Evolutionary conservation across 2,329 filamentous ascomycete genomes (phyloP).

Genomic region (Colletotrichum scovillei): DNA sequence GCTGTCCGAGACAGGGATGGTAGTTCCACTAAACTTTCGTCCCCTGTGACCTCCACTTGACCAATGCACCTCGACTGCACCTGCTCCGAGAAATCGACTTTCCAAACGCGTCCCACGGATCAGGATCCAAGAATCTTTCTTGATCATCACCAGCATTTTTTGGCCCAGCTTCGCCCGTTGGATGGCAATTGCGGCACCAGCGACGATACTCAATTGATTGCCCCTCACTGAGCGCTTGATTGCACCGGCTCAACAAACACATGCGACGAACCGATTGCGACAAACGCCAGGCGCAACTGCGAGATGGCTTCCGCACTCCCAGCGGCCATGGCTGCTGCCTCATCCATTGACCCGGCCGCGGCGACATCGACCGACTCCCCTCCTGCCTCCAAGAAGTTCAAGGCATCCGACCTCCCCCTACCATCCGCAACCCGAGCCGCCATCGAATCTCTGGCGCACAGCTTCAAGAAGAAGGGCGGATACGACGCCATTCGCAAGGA

Average conservation of each 20-base stretch:
- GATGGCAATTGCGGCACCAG: not conserved
- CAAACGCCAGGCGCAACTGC: not conserved
- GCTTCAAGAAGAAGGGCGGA: constrained; percentile 87
- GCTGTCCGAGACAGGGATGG: not conserved
- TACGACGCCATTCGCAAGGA: constrained; percentile 84
- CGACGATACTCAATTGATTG: not conserved
- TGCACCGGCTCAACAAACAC: not conserved
- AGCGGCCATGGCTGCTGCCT: constrained; percentile 16
- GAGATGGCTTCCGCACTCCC: constrained; percentile 22
- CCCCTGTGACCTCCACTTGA: constrained; percentile 15
- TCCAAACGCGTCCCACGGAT: constrained; percentile 21
- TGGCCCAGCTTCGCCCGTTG: not conserved
- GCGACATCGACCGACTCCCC: not conserved
- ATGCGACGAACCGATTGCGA: constrained; percentile 7
- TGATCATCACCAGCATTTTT: not conserved
- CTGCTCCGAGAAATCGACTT: constrained; percentile 12
- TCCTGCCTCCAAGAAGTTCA: constrained; percentile 62
- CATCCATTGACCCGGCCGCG: constrained; percentile 2
- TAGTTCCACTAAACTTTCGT: constrained; percentile 10
- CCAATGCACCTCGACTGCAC: constrained; percentile 1
- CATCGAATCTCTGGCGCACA: constrained; percentile 81
- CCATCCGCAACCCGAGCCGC: constrained; percentile 78
- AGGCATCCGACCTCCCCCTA: constrained; percentile 80
- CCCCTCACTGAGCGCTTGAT: not conserved
- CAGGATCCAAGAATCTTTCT: constrained; percentile 10